Percentiles rank a stretch among this genome's conserved stretches.
phyloP scores from a whole-genome alignment of 192 early-diverging fungal species.

The Mortierella claussenii region DNA sequence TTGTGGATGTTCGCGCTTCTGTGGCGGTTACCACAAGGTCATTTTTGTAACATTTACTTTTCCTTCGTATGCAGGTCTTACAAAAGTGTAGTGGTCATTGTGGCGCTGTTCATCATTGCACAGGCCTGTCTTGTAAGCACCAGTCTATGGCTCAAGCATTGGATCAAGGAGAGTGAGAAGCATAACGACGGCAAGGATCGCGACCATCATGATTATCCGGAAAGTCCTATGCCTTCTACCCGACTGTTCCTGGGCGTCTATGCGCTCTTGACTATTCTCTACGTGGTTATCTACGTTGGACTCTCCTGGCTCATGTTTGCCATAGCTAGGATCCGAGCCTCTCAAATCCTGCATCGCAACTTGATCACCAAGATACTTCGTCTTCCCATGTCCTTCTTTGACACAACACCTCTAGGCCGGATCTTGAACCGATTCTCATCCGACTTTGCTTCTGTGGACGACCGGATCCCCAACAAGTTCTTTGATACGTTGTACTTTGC shows the following conservation, averaged over 20 bases:
- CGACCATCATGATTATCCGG: no score
- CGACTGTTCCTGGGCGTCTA: slow-evolving; percentile 26
- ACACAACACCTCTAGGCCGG: slow-evolving; percentile 72
- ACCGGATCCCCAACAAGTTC: slow-evolving; percentile 27
- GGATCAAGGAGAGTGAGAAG: slow-evolving; percentile 40
- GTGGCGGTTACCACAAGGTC: background rate
- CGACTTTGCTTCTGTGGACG: slow-evolving; percentile 28
- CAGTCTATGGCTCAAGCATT: slow-evolving; percentile 71
- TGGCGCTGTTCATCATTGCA: slow-evolving; percentile 54
- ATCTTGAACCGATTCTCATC: slow-evolving; percentile 70
- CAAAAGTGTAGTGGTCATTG: slow-evolving; percentile 56
- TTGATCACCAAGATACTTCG: slow-evolving; percentile 74
- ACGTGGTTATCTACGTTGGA: slow-evolving; percentile 13
- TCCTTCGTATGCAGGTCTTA: slow-evolving; percentile 10
- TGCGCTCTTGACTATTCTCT: slow-evolving; percentile 18
- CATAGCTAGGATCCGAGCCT: slow-evolving; percentile 64
- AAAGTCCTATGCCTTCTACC: slow-evolving; percentile 5
- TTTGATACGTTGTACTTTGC: slow-evolving; percentile 20
- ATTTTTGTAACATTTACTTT: background rate
- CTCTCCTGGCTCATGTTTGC: slow-evolving; percentile 23
- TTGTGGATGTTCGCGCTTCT: background rate
- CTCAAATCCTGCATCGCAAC: slow-evolving; percentile 63
- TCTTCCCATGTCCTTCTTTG: slow-evolving; percentile 71
- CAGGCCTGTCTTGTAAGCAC: slow-evolving; percentile 58
- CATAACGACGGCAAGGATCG: background rate